phyloP scores from a whole-genome alignment of 164 flowering plant species.

The Liquidambar formosana region DNA sequence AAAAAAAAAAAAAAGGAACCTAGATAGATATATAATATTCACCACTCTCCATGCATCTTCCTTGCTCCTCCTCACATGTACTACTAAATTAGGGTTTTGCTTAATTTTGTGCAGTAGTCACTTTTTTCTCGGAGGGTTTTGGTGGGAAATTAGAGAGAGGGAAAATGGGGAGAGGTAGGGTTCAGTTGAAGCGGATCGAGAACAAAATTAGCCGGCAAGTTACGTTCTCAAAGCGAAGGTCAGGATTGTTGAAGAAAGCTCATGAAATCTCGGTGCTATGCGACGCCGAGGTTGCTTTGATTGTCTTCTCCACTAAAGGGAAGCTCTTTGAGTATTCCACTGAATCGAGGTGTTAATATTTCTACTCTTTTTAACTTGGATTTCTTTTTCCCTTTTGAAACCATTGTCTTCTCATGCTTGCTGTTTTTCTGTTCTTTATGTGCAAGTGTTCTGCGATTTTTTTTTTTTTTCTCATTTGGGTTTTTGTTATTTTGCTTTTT shows the following conservation, averaged over 20 bases:
- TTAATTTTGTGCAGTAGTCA: neutral
- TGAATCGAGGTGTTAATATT: constrained; percentile 29
- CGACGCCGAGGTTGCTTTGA: constrained; percentile 53
- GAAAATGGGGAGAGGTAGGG: constrained; percentile 57
- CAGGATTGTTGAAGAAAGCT: constrained; percentile 50
- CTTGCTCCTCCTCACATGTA: too few species aligned
- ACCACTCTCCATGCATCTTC: too few species aligned
- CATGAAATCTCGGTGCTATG: constrained; percentile 55
- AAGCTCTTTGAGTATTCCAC: constrained; percentile 49
- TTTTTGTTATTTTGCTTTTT: neutral
- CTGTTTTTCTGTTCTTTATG: neutral
- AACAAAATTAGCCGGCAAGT: constrained; percentile 56
- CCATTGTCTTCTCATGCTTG: neutral
- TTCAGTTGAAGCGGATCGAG: constrained; percentile 56
- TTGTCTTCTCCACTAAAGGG: constrained; percentile 48
- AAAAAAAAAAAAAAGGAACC: neutral
- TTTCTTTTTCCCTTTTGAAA: neutral
- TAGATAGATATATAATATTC: too few species aligned
- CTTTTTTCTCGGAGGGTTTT: neutral
- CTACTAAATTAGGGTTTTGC: too few species aligned
- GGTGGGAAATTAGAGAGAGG: neutral
- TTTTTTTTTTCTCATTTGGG: neutral
- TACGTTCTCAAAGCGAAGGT: constrained; percentile 50
- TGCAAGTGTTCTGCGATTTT: neutral
- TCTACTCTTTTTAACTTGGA: neutral